Evolutionary conservation across 371 early-diverging fungal species (phyloP), one percentile per base, ranked within the genome.

Genomic region (Syncephalis fuscata): DNA sequence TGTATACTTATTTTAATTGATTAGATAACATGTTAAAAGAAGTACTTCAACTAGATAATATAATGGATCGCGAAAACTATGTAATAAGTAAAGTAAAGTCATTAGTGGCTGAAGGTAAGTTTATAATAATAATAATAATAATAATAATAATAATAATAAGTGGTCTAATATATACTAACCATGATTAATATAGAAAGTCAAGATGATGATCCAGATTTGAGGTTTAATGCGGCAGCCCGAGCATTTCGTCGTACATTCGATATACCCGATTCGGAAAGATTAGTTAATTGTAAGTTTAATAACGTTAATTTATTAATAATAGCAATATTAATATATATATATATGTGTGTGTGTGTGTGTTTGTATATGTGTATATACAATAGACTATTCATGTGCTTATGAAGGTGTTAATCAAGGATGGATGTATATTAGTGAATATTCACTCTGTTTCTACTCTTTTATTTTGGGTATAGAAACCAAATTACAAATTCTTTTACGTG

Each of bases 391-490:
- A 14, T 86, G 89, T 53, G 83, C 88, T 0, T 89, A 86, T 56
- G 78, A 87, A 54, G 74, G 74, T 21, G 71, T 80, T 45, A 86
- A 88, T 60, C 97, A 97, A 63, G 97, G 97, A 0, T 97, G 97
- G 97, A 68, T 94, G 64, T 97, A 97, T 57, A 74, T 97, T 27
- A 84, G 85, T 48, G 81, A 88, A 60, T 85, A 90, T 53, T 85
- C 88, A 48, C 58, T 93, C 16, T 86, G 84, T 55, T 97, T 94
- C 57, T 92, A 97, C 63, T 87, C 94, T 15, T 93, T 84, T 58
- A 71, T 95, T 44, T 71, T 97, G 27, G 94, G 93, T 0, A 73
- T 74, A 19, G 97, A 97, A 59, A 92, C 91, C 14, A 88, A 88
- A 61, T 58, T 93, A 16, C 70, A 86, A 42, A 60, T 96, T 17